Percentiles rank a stretch among this genome's conserved stretches.
These are phyloP conservation scores for Brassica hybrid DNA, from an alignment of 441 rosid species.

Conservation along the genomic window DNA sequence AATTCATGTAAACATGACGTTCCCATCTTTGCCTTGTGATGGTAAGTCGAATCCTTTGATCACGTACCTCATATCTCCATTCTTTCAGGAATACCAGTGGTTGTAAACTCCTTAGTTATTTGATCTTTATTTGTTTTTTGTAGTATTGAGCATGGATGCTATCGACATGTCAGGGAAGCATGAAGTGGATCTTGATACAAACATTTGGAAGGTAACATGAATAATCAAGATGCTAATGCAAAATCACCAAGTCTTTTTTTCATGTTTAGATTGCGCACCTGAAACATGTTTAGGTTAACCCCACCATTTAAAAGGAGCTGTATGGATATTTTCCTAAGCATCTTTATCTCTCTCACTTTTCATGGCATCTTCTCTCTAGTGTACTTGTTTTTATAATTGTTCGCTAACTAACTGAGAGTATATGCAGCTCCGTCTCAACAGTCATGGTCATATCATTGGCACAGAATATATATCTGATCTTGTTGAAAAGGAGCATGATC, in stretches of 20 bases:
- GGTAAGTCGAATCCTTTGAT: conserved; percentile 54
- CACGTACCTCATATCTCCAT: conserved; percentile 8
- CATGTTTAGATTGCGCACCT: conserved; percentile 7
- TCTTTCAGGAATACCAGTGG: neutral
- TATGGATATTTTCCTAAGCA: conserved; percentile 1
- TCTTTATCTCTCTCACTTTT: conserved; percentile 3
- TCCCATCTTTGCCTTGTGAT: conserved; percentile 98
- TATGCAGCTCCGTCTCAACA: conserved; percentile 92
- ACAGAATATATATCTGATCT: conserved; percentile 93
- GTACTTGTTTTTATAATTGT: conserved; percentile 24
- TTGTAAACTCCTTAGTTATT: conserved; percentile 17
- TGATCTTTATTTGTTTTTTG: conserved; percentile 32
- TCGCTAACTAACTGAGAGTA: conserved; percentile 39
- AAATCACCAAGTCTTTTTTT: conserved; percentile 1
- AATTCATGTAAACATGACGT: conserved; percentile 92
- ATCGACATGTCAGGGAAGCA: conserved; percentile 99
- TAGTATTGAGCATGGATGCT: conserved; percentile 96
- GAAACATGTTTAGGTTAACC: neutral
- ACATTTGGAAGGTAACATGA: conserved; percentile 88
- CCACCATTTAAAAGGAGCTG: neutral
- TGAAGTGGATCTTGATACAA: conserved; percentile 99
- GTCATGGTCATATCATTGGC: conserved; percentile 85
- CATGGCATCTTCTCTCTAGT: conserved; percentile 1
- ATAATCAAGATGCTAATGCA: conserved; percentile 22
- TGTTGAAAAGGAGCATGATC: conserved; percentile 81